Percentiles rank a stretch among this genome's conserved stretches.
Evolutionary conservation across 1,284 basidiomycete genomes (phyloP).

Genomic region (Cutaneotrichosporon arboriforme): DNA sequence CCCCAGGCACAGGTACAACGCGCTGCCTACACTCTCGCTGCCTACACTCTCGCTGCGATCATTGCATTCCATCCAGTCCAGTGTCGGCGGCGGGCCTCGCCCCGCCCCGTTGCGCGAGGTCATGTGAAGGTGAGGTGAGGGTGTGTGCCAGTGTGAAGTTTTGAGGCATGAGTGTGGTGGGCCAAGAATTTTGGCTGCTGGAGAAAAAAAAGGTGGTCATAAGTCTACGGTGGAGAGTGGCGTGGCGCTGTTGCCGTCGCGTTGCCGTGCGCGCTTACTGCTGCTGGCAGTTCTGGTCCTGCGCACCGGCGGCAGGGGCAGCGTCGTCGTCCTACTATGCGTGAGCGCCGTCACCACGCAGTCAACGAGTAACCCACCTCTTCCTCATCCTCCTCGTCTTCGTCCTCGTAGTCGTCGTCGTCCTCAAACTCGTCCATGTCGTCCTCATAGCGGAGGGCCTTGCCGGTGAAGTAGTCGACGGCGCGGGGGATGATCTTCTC

Average conservation of each 20-base stretch:
- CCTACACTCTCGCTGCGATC: no score
- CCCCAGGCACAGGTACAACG: no score
- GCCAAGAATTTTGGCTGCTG: no score
- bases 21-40: no score
- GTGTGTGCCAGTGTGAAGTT: no score
- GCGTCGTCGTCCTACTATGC: slow-evolving; percentile 25
- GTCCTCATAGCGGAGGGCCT: slow-evolving; percentile 84
- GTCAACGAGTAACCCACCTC: slow-evolving; percentile 20
- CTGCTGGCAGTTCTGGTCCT: slow-evolving; percentile 43
- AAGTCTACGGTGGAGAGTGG: not conserved
- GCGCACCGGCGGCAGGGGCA: slow-evolving; percentile 17
- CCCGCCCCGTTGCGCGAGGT: no score
- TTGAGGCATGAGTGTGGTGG: no score
- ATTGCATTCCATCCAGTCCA: no score
- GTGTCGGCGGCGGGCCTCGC: no score
- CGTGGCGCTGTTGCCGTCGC: no score
- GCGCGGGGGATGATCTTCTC: slow-evolving; percentile 96
- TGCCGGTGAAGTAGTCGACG: slow-evolving; percentile 93
- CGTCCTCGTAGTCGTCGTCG: slow-evolving; percentile 57
- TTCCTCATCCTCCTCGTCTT: slow-evolving; percentile 46
- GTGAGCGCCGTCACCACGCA: not conserved
- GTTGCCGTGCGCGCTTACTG: no score
- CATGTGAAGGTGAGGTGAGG: no score
- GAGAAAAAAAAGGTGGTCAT: not conserved
- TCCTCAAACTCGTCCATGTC: slow-evolving; percentile 64